Percentiles rank a stretch among this genome's conserved stretches.
Evolutionary conservation across 2,329 filamentous ascomycete species (phyloP).

Genomic region (Bipolaris oryzae): DNA sequence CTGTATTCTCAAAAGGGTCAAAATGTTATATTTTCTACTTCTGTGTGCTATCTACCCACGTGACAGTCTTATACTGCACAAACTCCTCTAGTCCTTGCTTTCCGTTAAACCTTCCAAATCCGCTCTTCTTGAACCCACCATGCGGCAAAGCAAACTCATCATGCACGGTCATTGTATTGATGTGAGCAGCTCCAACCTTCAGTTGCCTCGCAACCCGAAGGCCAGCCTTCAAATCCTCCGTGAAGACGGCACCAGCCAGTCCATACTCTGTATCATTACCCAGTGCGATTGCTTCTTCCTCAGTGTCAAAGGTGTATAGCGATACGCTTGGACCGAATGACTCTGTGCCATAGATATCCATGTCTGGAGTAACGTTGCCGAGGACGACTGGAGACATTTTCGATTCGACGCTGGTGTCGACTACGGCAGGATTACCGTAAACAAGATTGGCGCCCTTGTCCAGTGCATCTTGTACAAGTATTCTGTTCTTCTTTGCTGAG

Average conservation of each 20-base stretch:
- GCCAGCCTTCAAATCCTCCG: conserved; percentile 11
- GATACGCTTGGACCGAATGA: conserved; percentile 21
- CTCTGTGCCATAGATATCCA: conserved; percentile 12
- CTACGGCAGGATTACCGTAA: neutral
- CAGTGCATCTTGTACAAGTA: neutral
- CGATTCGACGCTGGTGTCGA: conserved; percentile 12
- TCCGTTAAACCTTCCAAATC: conserved; percentile 21
- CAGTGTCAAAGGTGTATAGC: conserved; percentile 10
- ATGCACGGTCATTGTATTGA: conserved; percentile 27
- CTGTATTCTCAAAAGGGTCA: neutral
- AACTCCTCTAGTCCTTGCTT: neutral
- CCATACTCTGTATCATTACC: conserved; percentile 21
- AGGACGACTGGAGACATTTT: conserved; percentile 42
- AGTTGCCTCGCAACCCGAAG: conserved; percentile 21
- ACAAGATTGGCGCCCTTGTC: neutral
- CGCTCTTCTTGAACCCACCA: conserved; percentile 20
- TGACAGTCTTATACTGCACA: neutral
- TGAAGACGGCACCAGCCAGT: conserved; percentile 22
- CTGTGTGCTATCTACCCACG: neutral
- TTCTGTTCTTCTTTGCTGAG: conserved; percentile 1
- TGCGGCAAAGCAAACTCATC: conserved; percentile 23
- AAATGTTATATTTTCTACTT: neutral
- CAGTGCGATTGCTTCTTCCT: conserved; percentile 20
- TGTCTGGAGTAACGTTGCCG: conserved; percentile 9
- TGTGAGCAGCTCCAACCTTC: conserved; percentile 24